These are phyloP conservation scores for Lachnellula suecica DNA, from an alignment of 2,329 filamentous ascomycete species.

Conservation along the genomic window DNA sequence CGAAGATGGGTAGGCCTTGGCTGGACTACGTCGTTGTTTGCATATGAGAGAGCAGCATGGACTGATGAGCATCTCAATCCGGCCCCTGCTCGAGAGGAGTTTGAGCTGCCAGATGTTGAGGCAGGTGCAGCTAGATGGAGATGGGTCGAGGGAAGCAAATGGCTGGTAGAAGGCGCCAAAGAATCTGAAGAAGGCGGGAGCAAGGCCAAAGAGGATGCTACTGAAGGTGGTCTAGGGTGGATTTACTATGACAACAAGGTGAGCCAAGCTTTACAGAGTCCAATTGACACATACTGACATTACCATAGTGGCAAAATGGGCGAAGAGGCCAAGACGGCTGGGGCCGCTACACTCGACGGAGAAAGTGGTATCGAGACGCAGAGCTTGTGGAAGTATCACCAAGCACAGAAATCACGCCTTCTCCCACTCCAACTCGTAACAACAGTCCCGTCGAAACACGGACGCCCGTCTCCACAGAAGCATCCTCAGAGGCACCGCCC, in stretches of 20 bases:
- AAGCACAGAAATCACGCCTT: conserved; percentile 43
- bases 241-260: conserved; percentile 98
- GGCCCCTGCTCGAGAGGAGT: conserved; percentile 72
- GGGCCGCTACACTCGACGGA: conserved; percentile 87
- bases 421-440: conserved; percentile 37
- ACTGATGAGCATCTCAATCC: conserved; percentile 92
- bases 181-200: conserved; percentile 48
- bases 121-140: conserved; percentile 65
- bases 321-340: conserved; percentile 84
- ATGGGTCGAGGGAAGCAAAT: conserved; percentile 84
- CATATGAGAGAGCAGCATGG: conserved; percentile 88
- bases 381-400: conserved; percentile 77
- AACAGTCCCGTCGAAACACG: conserved; percentile 24
- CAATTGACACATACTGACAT: not conserved
- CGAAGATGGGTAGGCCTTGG: conserved; percentile 91
- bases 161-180: conserved; percentile 77
- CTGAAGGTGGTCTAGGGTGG: conserved; percentile 70
- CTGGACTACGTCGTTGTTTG: conserved; percentile 89
- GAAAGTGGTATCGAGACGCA: conserved; percentile 96
- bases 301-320: conserved; percentile 78
- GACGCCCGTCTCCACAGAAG: not conserved
- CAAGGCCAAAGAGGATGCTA: conserved; percentile 36
- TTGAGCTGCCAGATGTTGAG: conserved; percentile 66
- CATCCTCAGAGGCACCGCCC: conserved; percentile 12
- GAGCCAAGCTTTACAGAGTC: conserved; percentile 10